Evolutionary conservation across 805 yeast species (phyloP).

Genomic region (Hanseniaspora osmophila): DNA sequence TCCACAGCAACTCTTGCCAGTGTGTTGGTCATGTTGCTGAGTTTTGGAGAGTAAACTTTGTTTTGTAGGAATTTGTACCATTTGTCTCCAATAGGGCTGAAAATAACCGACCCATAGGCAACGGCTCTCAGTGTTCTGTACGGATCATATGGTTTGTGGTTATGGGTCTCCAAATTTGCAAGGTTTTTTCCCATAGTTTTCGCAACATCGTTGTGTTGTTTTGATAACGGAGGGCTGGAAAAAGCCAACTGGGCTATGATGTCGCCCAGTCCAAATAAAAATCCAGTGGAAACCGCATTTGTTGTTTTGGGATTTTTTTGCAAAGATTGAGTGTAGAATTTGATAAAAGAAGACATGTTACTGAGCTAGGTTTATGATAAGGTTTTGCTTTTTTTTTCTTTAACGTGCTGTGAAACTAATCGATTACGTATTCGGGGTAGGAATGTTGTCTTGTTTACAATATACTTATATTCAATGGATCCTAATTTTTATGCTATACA

Average conservation of each 20-base stretch:
- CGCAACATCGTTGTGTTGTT: neutral
- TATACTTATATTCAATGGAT: too few relatives aligned
- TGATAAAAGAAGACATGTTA: constrained; percentile 10
- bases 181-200: neutral
- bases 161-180: too few relatives aligned
- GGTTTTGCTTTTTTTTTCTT: neutral
- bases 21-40: constrained; percentile 22
- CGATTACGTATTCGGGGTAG: too few relatives aligned
- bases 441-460: too few relatives aligned
- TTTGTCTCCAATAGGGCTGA: constrained; percentile 59
- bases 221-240: constrained; percentile 14
- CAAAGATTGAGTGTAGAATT: constrained; percentile 16
- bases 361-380: neutral
- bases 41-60: constrained; percentile 26
- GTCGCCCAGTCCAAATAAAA: constrained; percentile 66
- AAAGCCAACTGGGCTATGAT: constrained; percentile 49
- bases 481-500: too few relatives aligned
- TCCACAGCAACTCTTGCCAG: constrained; percentile 47
- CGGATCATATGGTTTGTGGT: constrained; percentile 28
- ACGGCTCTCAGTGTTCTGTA: constrained; percentile 48
- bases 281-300: constrained; percentile 41
- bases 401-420: neutral
- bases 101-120: constrained; percentile 56
- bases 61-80: constrained; percentile 48
- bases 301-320: constrained; percentile 36